Evolutionary conservation across 352 stramenopile genomes (phyloP).

Genomic region (Aphanomyces astaci): DNA sequence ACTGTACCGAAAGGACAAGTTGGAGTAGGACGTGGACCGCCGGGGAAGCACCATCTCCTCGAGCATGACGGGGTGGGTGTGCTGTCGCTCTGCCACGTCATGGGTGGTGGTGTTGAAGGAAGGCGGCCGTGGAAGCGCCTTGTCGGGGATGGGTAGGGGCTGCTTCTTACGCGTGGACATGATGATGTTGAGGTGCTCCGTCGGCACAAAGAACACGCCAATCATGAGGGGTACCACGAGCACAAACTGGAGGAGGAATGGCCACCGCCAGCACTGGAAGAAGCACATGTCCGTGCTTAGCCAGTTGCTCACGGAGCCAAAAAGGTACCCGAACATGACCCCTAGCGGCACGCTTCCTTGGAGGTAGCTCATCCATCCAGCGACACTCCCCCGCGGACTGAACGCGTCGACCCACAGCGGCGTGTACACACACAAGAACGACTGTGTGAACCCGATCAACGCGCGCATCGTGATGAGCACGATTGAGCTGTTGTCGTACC

Average conservation of each 20-base stretch:
- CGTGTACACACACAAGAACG: conserved; percentile 78
- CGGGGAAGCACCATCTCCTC: not conserved
- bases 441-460: conserved; percentile 75
- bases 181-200: conserved; percentile 59
- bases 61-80: not conserved
- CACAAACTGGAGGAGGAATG: conserved; percentile 78
- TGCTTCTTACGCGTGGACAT: not conserved
- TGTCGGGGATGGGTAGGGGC: not conserved
- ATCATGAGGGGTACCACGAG: conserved; percentile 63
- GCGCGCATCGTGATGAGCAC: conserved; percentile 61
- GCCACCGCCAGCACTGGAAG: conserved; percentile 75
- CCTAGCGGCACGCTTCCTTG: conserved; percentile 76
- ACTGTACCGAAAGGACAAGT: not conserved
- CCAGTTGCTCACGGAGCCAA: conserved; percentile 74
- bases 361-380: conserved; percentile 78
- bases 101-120: no score
- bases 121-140: no score
- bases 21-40: not conserved
- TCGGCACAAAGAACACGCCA: conserved; percentile 72
- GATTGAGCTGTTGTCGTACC: conserved; percentile 53
- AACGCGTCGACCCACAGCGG: conserved; percentile 82
- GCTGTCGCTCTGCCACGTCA: no score
- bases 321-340: conserved; percentile 81
- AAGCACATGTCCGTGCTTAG: conserved; percentile 46
- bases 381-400: conserved; percentile 60